phyloP scores from a whole-genome alignment of 805 yeast species.

The Ogataea pignaliae region DNA sequence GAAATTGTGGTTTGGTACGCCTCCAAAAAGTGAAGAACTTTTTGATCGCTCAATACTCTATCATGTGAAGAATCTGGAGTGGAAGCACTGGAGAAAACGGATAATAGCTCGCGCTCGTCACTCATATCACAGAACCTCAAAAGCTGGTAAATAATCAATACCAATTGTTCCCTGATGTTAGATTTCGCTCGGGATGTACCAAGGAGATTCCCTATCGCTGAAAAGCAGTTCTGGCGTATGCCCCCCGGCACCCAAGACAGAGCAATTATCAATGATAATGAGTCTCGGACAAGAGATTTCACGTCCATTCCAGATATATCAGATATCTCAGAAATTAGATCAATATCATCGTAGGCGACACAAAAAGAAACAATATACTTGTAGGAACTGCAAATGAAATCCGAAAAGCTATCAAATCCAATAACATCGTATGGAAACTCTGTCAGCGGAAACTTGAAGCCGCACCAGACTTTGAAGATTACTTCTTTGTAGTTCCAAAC shows the following conservation, averaged over 20 bases:
- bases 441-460: slow-evolving; percentile 25
- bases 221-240: slow-evolving; percentile 23
- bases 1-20: slow-evolving; percentile 16
- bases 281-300: slow-evolving; percentile 16
- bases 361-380: slow-evolving; percentile 37
- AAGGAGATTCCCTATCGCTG: slow-evolving; percentile 8
- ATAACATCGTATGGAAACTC: slow-evolving; percentile 40
- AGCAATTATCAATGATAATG: slow-evolving; percentile 34
- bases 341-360: slow-evolving; percentile 25
- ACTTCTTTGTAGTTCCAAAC: slow-evolving; percentile 31
- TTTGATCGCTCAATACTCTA: slow-evolving; percentile 1
- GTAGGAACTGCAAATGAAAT: slow-evolving; percentile 33
- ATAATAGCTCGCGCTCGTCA: slow-evolving; percentile 15
- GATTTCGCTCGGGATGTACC: slow-evolving; percentile 5
- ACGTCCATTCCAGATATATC: slow-evolving; percentile 3
- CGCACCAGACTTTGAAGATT: slow-evolving; percentile 42
- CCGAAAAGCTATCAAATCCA: slow-evolving; percentile 28
- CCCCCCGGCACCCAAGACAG: slow-evolving; percentile 27
- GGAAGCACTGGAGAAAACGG: neutral
- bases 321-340: slow-evolving; percentile 14
- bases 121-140: slow-evolving; percentile 38
- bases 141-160: slow-evolving; percentile 34
- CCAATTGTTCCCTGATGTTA: slow-evolving; percentile 20
- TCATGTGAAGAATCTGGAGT: neutral
- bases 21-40: neutral